A percentile compares a stretch with the other conserved stretches of the same genome.
Conservation (phyloP, 2,329 filamentous ascomycete species). For the Aureobasidium uvarum region DNA sequence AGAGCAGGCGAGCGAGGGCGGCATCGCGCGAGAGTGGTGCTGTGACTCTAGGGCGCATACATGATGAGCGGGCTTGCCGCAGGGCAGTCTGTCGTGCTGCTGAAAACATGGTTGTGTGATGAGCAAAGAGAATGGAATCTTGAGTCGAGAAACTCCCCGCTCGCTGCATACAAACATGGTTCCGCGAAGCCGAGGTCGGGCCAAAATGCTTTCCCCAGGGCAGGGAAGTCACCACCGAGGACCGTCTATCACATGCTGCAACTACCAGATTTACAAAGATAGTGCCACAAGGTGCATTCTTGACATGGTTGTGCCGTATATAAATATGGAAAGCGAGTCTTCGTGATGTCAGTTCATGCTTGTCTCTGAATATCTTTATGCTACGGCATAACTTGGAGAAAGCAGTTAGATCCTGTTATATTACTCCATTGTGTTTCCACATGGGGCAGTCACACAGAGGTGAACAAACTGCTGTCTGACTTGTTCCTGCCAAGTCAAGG, state of each 20-base stretch:
- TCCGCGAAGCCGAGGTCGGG: slow-evolving; percentile 13
- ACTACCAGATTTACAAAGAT: background rate
- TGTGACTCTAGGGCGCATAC: slow-evolving; percentile 36
- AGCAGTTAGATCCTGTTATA: no score
- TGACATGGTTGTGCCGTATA: no score
- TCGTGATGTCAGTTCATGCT: no score
- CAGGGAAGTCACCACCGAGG: slow-evolving; percentile 2
- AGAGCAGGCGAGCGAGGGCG: slow-evolving; percentile 68
- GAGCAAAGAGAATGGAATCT: slow-evolving; percentile 1
- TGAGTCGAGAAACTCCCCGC: slow-evolving; percentile 10
- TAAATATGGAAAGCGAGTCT: no score
- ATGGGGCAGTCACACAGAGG: no score
- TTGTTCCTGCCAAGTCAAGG: background rate
- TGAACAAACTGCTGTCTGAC: no score
- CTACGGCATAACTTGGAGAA: no score
- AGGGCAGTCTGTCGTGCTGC: slow-evolving; percentile 29
- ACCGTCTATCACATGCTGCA: background rate
- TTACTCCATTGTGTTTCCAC: no score
- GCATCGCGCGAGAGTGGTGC: slow-evolving; percentile 52
- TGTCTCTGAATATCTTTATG: no score
- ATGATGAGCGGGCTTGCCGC: slow-evolving; percentile 32
- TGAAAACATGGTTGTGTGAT: slow-evolving; percentile 29
- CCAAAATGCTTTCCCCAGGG: background rate
- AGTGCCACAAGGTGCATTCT: no score
- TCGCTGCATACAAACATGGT: slow-evolving; percentile 11